Conservation (phyloP, 1,284 basidiomycete genomes). For the Sparassis latifolia region DNA sequence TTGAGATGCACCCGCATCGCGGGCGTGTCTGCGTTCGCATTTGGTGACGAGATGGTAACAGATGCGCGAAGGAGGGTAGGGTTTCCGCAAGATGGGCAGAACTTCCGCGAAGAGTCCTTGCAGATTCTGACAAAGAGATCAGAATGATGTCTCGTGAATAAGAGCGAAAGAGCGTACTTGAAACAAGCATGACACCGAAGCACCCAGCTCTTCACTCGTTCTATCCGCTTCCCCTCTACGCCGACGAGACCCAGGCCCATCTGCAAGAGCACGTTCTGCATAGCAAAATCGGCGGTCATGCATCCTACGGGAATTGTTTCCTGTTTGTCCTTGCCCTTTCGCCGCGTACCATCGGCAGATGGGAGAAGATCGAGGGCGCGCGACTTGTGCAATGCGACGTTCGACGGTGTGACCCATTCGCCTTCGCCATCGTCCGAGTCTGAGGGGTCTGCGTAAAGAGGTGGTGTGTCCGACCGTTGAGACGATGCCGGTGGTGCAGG, state of each 20-base stretch:
- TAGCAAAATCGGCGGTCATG: slow-evolving; percentile 98
- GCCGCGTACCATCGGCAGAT: slow-evolving; percentile 32
- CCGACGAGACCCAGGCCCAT: slow-evolving; percentile 94
- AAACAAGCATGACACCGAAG: slow-evolving; percentile 97
- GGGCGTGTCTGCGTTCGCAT: slow-evolving; percentile 49
- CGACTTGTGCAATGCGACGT: slow-evolving; percentile 85
- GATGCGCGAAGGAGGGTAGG: slow-evolving; percentile 88
- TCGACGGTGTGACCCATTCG: slow-evolving; percentile 96
- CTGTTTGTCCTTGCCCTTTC: slow-evolving; percentile 31
- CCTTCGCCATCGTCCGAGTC: slow-evolving; percentile 82
- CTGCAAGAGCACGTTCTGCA: slow-evolving; percentile 96
- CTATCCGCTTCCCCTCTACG: slow-evolving; percentile 85
- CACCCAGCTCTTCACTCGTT: slow-evolving; percentile 93
- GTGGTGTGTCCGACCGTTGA: slow-evolving; percentile 1
- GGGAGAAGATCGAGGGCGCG: slow-evolving; percentile 79
- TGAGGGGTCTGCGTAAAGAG: slow-evolving; percentile 67
- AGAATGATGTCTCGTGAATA: not conserved
- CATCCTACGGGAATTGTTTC: slow-evolving; percentile 67
- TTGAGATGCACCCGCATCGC: slow-evolving; percentile 85
- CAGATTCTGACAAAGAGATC: slow-evolving; percentile 67
- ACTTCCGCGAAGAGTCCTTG: slow-evolving; percentile 92
- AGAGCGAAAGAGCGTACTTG: slow-evolving; percentile 60
- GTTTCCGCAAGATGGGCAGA: slow-evolving; percentile 97
- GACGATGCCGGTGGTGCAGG: slow-evolving; percentile 5
- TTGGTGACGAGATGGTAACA: slow-evolving; percentile 74